These are phyloP conservation scores for Casuarina equisetifolia DNA, from an alignment of 306 rosid species.

Conservation along the genomic window DNA sequence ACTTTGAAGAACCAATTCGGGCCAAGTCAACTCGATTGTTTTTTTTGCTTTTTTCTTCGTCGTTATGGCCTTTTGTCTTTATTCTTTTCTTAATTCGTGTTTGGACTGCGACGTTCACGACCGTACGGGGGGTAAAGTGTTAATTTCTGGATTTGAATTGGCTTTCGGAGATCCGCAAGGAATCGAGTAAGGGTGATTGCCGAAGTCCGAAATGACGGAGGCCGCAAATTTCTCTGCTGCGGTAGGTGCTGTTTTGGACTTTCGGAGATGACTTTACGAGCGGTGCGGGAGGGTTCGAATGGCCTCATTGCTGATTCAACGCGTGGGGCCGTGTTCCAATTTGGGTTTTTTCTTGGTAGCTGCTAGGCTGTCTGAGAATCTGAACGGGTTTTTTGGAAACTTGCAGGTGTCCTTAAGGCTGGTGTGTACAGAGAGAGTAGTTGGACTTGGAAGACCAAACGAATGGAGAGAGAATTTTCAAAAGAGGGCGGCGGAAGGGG, in stretches of 20 bases:
- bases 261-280: not conserved
- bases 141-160: too few relatives aligned
- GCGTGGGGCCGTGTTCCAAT: not conserved
- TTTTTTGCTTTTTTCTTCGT: not conserved
- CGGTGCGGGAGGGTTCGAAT: not conserved
- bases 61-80: not conserved
- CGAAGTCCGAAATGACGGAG: not conserved
- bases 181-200: not conserved
- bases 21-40: not conserved
- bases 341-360: not conserved
- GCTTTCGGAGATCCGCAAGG: not conserved
- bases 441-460: not conserved
- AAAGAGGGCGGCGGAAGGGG: not conserved
- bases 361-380: not conserved
- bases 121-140: too few relatives aligned
- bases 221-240: not conserved
- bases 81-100: not conserved
- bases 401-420: not conserved
- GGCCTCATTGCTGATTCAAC: slow-evolving; percentile 4
- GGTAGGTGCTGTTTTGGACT: not conserved
- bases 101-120: too few relatives aligned
- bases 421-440: slow-evolving; percentile 1
- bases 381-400: not conserved
- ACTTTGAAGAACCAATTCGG: not conserved
- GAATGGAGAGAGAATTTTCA: not conserved